phyloP scores from a whole-genome alignment of 352 stramenopile species.

The Pythium coloratum region DNA sequence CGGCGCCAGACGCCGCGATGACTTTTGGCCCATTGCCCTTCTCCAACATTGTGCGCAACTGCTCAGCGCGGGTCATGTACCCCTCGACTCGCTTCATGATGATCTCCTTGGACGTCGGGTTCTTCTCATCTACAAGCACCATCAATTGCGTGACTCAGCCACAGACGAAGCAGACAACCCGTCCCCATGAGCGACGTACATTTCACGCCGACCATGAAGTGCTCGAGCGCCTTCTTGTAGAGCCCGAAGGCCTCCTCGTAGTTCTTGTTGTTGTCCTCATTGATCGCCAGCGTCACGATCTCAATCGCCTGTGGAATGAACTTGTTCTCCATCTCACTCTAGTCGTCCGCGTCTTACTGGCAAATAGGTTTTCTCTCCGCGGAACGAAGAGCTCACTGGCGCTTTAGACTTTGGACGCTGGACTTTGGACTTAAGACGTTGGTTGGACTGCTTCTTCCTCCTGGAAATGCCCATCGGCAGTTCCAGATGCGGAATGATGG shows the following conservation, averaged over 20 bases:
- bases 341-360: not conserved
- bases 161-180: too few species aligned
- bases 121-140: slow-evolving; percentile 83
- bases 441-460: slow-evolving; percentile 4
- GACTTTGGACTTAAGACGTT: not conserved
- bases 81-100: slow-evolving; percentile 90
- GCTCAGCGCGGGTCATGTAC: slow-evolving; percentile 89
- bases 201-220: slow-evolving; percentile 90
- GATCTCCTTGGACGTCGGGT: slow-evolving; percentile 87
- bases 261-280: slow-evolving; percentile 89
- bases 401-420: not conserved
- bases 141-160: too few species aligned
- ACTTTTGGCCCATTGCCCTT: slow-evolving; percentile 57
- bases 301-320: slow-evolving; percentile 91
- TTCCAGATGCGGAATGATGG: slow-evolving; percentile 12
- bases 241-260: slow-evolving; percentile 85
- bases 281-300: slow-evolving; percentile 85
- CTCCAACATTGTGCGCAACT: slow-evolving; percentile 82
- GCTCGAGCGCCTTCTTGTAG: slow-evolving; percentile 89
- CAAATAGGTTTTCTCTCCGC: not conserved
- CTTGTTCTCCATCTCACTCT: slow-evolving; percentile 82
- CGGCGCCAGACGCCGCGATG: slow-evolving; percentile 51
- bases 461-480: slow-evolving; percentile 4
- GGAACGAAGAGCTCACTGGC: not conserved
- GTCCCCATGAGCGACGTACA: slow-evolving; percentile 40